Conservation (phyloP, 2,329 filamentous ascomycete genomes). For the Hymenoscyphus linearis region DNA sequence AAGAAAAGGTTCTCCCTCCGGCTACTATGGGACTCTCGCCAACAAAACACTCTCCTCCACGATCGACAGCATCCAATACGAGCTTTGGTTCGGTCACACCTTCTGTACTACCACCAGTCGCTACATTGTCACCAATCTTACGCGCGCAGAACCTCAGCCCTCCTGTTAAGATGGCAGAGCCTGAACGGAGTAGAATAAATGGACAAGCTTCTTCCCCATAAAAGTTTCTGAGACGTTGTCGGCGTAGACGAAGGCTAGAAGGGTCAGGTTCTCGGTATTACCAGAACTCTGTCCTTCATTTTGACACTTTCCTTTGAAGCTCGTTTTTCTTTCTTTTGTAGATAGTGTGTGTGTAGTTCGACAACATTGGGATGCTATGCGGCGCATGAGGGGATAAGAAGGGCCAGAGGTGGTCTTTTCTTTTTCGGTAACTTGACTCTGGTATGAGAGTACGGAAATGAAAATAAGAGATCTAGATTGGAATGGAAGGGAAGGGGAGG, state of each 20-base stretch:
- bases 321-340: background rate
- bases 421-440: background rate
- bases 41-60: constrained; percentile 38
- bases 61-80: constrained; percentile 25
- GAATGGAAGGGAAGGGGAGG: background rate
- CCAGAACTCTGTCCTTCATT: background rate
- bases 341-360: background rate
- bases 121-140: constrained; percentile 53
- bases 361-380: background rate
- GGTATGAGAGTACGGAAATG: background rate
- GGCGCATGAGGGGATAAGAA: background rate
- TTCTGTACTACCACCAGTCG: constrained; percentile 51
- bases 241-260: background rate
- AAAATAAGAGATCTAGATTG: constrained; percentile 1
- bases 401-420: constrained; percentile 7
- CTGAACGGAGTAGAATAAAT: constrained; percentile 15
- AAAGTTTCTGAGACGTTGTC: background rate
- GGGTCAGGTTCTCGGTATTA: background rate
- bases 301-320: background rate
- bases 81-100: constrained; percentile 27
- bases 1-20: constrained; percentile 25
- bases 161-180: constrained; percentile 46
- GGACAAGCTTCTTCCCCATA: constrained; percentile 20
- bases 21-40: constrained; percentile 39
- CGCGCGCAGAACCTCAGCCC: constrained; percentile 54